Conservation (phyloP, 495 filamentous ascomycete species). For the Pseudoneurospora amorphoporcata region DNA sequence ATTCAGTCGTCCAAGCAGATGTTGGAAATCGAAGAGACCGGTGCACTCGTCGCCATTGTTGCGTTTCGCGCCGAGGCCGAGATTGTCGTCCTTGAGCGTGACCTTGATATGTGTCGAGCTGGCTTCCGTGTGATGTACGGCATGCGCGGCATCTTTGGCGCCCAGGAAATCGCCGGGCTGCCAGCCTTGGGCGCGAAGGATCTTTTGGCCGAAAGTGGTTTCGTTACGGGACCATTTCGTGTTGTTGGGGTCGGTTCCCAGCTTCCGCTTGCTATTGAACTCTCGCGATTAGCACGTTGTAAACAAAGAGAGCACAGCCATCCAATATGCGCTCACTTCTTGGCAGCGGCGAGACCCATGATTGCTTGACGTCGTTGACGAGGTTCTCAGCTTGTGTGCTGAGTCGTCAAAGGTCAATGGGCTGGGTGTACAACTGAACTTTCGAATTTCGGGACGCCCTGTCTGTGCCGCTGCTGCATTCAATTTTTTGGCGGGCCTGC, state of each 20-base stretch:
- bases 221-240: constrained; percentile 80
- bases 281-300: not conserved
- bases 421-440: not conserved
- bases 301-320: not conserved
- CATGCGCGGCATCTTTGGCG: constrained; percentile 58
- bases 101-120: constrained; percentile 72
- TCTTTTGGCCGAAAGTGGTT: constrained; percentile 70
- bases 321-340: constrained; percentile 44
- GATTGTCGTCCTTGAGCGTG: constrained; percentile 74
- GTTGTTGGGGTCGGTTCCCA: constrained; percentile 87
- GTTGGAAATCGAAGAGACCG: constrained; percentile 74
- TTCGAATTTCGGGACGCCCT: not conserved
- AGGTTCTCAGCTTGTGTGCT: constrained; percentile 5
- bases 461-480: not conserved
- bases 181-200: constrained; percentile 84
- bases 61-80: constrained; percentile 73
- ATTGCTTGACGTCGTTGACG: constrained; percentile 5
- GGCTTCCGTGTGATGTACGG: constrained; percentile 61
- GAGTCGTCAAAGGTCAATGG: constrained; percentile 4
- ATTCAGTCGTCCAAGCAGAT: constrained; percentile 77
- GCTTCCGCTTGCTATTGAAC: constrained; percentile 58
- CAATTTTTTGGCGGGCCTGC: constrained; percentile 17
- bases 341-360: constrained; percentile 68
- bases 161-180: constrained; percentile 73
- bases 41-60: constrained; percentile 61